Conservation (phyloP, 768 basidiomycete genomes). For the Pleurotus djamor region DNA sequence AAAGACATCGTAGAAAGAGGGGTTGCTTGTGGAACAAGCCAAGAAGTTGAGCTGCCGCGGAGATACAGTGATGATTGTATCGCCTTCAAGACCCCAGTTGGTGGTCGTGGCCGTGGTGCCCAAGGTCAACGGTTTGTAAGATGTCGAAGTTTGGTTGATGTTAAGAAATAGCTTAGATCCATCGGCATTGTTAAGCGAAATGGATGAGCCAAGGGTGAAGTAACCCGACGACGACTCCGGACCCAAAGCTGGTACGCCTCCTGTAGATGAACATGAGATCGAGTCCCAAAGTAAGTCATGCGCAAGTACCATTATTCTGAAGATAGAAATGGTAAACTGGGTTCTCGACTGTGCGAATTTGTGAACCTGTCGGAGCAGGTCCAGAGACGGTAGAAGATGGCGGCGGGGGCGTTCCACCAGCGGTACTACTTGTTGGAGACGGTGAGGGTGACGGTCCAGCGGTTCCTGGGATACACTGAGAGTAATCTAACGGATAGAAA, state of each 20-base stretch:
- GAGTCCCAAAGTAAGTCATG: background rate
- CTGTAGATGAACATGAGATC: constrained; percentile 20
- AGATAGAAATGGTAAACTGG: constrained; percentile 60
- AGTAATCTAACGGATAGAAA: constrained; percentile 37
- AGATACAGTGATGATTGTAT: constrained; percentile 53
- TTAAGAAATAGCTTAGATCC: constrained; percentile 49
- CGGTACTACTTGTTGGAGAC: constrained; percentile 17
- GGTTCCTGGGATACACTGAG: constrained; percentile 47
- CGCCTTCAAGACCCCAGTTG: constrained; percentile 57
- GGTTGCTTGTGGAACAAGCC: constrained; percentile 41
- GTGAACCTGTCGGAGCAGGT: constrained; percentile 38
- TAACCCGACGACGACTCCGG: constrained; percentile 48
- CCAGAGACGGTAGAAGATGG: constrained; percentile 28
- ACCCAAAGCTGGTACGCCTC: constrained; percentile 46
- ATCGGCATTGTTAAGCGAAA: constrained; percentile 38
- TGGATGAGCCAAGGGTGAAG: constrained; percentile 47
- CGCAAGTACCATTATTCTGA: constrained; percentile 39
- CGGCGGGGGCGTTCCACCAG: constrained; percentile 12
- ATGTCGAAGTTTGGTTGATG: constrained; percentile 37
- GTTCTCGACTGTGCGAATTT: constrained; percentile 49
- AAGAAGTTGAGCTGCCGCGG: constrained; percentile 55
- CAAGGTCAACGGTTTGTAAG: constrained; percentile 47
- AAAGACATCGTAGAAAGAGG: constrained; percentile 43
- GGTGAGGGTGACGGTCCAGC: constrained; percentile 25
- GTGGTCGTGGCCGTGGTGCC: constrained; percentile 44